Percentiles rank a stretch among this genome's conserved stretches.
Conservation (phyloP, 2,329 filamentous ascomycete genomes). For the Fusarium mexicanum region DNA sequence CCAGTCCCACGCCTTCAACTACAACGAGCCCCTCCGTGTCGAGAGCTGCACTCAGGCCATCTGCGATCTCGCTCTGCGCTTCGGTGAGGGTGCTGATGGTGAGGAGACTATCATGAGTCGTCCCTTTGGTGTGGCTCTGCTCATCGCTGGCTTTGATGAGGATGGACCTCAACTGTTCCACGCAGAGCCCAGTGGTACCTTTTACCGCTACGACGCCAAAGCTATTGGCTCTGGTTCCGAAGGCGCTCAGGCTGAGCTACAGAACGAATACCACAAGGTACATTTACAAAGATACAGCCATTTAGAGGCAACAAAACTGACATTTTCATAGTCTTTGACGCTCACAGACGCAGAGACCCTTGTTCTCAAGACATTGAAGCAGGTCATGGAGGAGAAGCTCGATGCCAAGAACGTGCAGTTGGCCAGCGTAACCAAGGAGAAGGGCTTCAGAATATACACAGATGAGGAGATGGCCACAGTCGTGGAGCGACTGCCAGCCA, state of each 20-base stretch:
- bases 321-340: constrained; percentile 74
- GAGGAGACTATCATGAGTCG: constrained; percentile 99
- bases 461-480: constrained; percentile 97
- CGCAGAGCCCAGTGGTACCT: constrained; percentile 96
- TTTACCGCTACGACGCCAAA: constrained; percentile 99
- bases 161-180: constrained; percentile 97
- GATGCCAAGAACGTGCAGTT: constrained; percentile 99
- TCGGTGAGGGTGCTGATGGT: constrained; percentile 96
- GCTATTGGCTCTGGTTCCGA: constrained; percentile 97
- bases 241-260: constrained; percentile 95
- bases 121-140: constrained; percentile 93
- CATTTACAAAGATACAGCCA: constrained; percentile 13
- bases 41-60: constrained; percentile 99
- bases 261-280: constrained; percentile 97
- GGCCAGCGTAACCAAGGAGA: constrained; percentile 96
- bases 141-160: constrained; percentile 98
- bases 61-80: constrained; percentile 94
- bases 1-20: constrained; percentile 98
- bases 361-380: constrained; percentile 97
- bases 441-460: constrained; percentile 97
- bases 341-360: constrained; percentile 93
- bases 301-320: background rate
- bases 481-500: constrained; percentile 81
- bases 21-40: constrained; percentile 91
- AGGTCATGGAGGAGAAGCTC: constrained; percentile 99